These are phyloP conservation scores for Phytopythium mirpurense DNA, from an alignment of 352 stramenopile genomes.

Conservation along the genomic window DNA sequence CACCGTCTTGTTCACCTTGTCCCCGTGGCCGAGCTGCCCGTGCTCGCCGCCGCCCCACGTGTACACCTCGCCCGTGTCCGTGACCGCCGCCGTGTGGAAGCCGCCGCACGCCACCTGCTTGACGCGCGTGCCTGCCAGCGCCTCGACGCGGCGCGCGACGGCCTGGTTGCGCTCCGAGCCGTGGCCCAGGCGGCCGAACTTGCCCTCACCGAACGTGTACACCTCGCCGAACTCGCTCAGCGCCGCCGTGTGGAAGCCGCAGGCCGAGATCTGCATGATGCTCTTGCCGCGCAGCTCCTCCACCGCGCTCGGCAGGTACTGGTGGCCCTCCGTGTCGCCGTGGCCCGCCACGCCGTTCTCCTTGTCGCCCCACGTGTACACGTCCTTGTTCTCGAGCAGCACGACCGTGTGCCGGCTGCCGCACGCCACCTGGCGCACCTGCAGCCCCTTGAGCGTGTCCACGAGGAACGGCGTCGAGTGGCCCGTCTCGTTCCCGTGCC, in stretches of 20 bases:
- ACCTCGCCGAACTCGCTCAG: conserved; percentile 87
- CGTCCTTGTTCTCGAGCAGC: conserved; percentile 81
- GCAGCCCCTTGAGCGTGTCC: conserved; percentile 89
- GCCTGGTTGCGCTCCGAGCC: conserved; percentile 82
- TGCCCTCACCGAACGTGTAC: conserved; percentile 93
- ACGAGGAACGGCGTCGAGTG: conserved; percentile 93
- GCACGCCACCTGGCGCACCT: conserved; percentile 92
- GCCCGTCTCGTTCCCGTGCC: conserved; percentile 91
- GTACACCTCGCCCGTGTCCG: conserved; percentile 81
- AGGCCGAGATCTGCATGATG: conserved; percentile 88
- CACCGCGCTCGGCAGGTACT: conserved; percentile 91
- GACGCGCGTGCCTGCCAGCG: conserved; percentile 61
- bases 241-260: conserved; percentile 82
- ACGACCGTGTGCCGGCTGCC: conserved; percentile 93
- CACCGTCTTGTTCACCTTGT: conserved; percentile 95
- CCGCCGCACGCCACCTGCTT: conserved; percentile 87
- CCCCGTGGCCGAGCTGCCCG: conserved; percentile 94
- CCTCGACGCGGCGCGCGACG: conserved; percentile 67
- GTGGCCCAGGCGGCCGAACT: conserved; percentile 83
- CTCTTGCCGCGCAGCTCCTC: conserved; percentile 84
- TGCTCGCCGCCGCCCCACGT: conserved; percentile 91
- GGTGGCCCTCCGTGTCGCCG: conserved; percentile 93
- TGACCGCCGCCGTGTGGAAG: conserved; percentile 85
- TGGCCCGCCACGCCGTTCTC: conserved; percentile 95
- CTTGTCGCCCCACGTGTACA: conserved; percentile 95